These are phyloP conservation scores for Starmerella apis DNA, from an alignment of 805 yeast genomes.

Conservation along the genomic window DNA sequence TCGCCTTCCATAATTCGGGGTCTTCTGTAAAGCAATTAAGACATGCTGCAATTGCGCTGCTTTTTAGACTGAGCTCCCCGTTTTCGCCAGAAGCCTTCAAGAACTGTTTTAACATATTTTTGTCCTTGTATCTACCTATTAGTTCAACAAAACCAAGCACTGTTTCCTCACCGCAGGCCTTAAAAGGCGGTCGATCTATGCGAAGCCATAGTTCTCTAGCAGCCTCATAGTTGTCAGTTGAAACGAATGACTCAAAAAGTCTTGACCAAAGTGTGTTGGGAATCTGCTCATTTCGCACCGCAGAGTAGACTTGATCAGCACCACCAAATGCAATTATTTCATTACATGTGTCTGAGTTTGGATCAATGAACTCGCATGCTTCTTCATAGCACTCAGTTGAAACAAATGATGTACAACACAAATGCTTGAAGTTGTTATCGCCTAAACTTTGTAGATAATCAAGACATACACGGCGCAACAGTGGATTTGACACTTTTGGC, in stretches of 20 bases:
- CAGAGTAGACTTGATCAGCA: background rate
- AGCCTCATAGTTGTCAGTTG: background rate
- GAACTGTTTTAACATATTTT: background rate
- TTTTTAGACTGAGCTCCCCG: slow-evolving; percentile 7
- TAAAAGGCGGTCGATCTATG: background rate
- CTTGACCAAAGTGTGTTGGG: slow-evolving; percentile 4
- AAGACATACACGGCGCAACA: slow-evolving; percentile 13
- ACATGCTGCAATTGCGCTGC: slow-evolving; percentile 13
- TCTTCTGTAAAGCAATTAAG: slow-evolving; percentile 8
- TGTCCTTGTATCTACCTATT: slow-evolving; percentile 13
- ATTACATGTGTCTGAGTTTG: background rate
- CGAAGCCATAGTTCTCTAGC: slow-evolving; percentile 15
- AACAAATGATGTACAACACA: slow-evolving; percentile 2
- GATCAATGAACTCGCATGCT: background rate
- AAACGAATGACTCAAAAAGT: slow-evolving; percentile 7
- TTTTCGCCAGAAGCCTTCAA: background rate
- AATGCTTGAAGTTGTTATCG: background rate
- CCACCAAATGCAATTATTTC: background rate
- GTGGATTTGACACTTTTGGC: slow-evolving; percentile 5
- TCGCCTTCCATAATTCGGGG: background rate
- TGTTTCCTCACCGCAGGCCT: background rate
- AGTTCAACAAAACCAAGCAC: slow-evolving; percentile 8
- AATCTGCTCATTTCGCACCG: background rate
- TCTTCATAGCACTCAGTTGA: slow-evolving; percentile 1
- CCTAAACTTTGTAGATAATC: background rate